Base-by-base conservation (phyloP, 2,329 filamentous ascomycete genomes). In the Microdochium paspali region DNA sequence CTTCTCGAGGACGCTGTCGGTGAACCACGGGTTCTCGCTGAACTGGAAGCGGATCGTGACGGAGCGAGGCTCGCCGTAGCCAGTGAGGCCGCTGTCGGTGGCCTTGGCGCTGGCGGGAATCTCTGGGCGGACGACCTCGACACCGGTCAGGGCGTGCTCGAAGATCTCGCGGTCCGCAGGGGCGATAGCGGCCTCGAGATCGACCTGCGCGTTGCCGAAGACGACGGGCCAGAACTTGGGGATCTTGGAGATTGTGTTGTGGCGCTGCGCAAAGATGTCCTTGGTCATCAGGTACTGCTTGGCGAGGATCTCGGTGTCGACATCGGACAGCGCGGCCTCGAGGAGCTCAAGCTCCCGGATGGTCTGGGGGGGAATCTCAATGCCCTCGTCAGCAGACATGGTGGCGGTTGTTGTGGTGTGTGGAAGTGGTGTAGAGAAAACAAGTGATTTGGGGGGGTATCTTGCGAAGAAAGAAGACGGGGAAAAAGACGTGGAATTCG, bases 161-260 rank as follows among this genome's bases (percentile, higher is more conserved):
- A 87, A 72, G 49, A 83, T 69, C 39, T 74, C 70, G 10, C 72
- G 71, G 65, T 87, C 83, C 25, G 70, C 66, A 35, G 77, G 72
- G 46, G 77, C 74, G 58, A 86, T 75, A 67, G 74, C 79, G 52
- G 77, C 74, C 62, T 85, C 81, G 56, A 87, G 71, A 54, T 85
- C 80, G 20, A 69, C 66, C 43, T 54, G 50, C 45, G 61, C 60
- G 60, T 79, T 76, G 59, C 84, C 77, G 62, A 87, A 74, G 31
- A 85, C 81, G 45, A 83, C 76, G 39, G 80, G 69, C 83, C 84
- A 87, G 73, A 87, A 87, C 62, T 78, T 72, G 45, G 73, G 72
- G 58, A 85, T 80, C 54, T 73, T 70, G 50, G 69, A 61, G 53
- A 84, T 72, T 50, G 82, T 67, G 35, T 69, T 66, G 55, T 74